Evolutionary conservation across 345 rosid species (phyloP), one percentile per base, ranked within the genome.

Genomic region (Corchorus olitorius): DNA sequence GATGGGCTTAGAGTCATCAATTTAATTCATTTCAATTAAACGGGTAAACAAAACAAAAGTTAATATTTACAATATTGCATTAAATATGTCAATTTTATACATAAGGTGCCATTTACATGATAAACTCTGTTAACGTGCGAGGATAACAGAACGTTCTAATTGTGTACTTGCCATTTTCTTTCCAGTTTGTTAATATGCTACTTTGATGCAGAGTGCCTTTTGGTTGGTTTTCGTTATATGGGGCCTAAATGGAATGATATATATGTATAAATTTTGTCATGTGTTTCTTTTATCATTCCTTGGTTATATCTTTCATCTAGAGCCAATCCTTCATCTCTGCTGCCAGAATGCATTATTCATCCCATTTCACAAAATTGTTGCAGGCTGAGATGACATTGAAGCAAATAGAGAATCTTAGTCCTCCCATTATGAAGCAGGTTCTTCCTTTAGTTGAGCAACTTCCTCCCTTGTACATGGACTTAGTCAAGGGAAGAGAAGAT

Each of bases 371-470:
- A 41, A 72, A 72, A 16, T 78, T 50, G 66, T 74, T 85, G 82
- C 92, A 96, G 97, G 99, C 97, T 61, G 99, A 93, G 86, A 90
- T 93, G 91, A 93, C 99, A 14, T 63, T 92, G 73, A 96, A 93
- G 88, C 97, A 93, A 80, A 76, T 96, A 76, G 98, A 91, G 87
- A 91, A 83, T 81, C 89, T 93, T 72, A 90, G 97, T 63, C 99
- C 98, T 77, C 94, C 97, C 37, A 88, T 96, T 54, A 86, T 96
- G 97, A 96, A 92, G 89, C 99, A 96, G 84, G 96, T 87, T 80
- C 86, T 96, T 79, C 99, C 99, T 62, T 75, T 96, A 80, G 89
- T 96, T 49, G 97, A 96, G 86, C 99, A 96, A 86, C 91, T 96
- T 56, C 97, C 98, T 80, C 97, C 98, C 27, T 76, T 96, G 84